Conservation (phyloP, 495 filamentous ascomycete species). For the Aspergillus conjunctus region DNA sequence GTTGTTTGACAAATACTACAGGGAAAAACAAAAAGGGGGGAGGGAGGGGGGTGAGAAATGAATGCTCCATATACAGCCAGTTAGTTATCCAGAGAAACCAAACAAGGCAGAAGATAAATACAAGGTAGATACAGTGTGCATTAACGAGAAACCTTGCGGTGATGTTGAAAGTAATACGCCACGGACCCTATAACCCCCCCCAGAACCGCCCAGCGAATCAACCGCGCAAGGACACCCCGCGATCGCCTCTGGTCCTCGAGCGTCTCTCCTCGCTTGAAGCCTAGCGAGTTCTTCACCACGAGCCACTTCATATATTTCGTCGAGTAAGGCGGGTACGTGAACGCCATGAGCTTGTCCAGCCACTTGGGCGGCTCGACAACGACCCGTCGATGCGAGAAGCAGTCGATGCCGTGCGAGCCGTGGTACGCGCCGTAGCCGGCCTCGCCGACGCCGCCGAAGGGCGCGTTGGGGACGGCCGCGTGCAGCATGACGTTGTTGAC, state of each 20-base stretch:
- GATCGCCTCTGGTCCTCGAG: background rate
- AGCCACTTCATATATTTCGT: background rate
- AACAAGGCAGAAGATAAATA: too few relatives aligned
- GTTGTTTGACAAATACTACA: too few relatives aligned
- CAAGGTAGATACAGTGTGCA: too few relatives aligned
- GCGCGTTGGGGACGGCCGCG: slow-evolving; percentile 2
- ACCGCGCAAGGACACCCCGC: background rate
- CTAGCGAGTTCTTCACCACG: background rate
- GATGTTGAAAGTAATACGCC: background rate
- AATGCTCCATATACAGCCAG: too few relatives aligned
- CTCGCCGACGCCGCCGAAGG: slow-evolving; percentile 8
- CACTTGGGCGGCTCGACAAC: background rate
- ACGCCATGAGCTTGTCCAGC: background rate
- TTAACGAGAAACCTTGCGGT: too few relatives aligned
- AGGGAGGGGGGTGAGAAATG: too few relatives aligned
- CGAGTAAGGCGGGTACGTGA: background rate
- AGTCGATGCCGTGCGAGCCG: background rate
- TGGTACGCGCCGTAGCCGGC: slow-evolving; percentile 9
- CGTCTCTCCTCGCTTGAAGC: background rate
- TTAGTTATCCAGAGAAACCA: too few relatives aligned
- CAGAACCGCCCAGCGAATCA: background rate
- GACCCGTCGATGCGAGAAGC: background rate
- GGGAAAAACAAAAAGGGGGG: too few relatives aligned
- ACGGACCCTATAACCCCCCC: background rate
- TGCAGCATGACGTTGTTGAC: slow-evolving; percentile 8